These are phyloP conservation scores for Seiridium unicorne DNA, from an alignment of 2,329 filamentous ascomycete genomes.

Conservation along the genomic window DNA sequence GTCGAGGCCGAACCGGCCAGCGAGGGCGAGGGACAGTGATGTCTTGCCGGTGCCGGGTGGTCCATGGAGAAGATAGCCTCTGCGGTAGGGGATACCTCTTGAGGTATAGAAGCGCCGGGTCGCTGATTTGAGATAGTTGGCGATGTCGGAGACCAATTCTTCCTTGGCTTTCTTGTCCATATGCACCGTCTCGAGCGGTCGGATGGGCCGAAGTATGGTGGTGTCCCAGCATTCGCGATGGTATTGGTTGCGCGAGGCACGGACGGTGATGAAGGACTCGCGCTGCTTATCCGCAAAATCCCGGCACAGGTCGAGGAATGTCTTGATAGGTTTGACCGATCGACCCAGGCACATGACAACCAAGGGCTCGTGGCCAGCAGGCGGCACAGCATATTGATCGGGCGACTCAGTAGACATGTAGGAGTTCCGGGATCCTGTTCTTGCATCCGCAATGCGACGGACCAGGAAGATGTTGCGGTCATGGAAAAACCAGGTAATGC, in stretches of 20 bases:
- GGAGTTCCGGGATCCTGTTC: constrained; percentile 8
- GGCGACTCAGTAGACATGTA: constrained; percentile 17
- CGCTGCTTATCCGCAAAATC: constrained; percentile 32
- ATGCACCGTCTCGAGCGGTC: constrained; percentile 33
- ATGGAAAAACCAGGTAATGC: constrained; percentile 33
- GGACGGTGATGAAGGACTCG: constrained; percentile 33
- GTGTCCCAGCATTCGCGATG: constrained; percentile 31
- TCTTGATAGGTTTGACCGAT: constrained; percentile 28
- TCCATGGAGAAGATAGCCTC: constrained; percentile 71
- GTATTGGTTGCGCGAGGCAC: constrained; percentile 24
- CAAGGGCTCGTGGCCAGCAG: constrained; percentile 34
- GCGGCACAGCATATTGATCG: constrained; percentile 31
- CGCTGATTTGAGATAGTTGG: constrained; percentile 60
- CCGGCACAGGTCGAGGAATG: constrained; percentile 27
- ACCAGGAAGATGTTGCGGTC: constrained; percentile 33
- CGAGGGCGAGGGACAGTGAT: constrained; percentile 72
- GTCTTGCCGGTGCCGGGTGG: constrained; percentile 75
- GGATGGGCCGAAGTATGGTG: constrained; percentile 30
- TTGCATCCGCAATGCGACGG: constrained; percentile 24
- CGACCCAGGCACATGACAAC: constrained; percentile 37
- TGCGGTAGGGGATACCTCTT: constrained; percentile 70
- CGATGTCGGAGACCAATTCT: constrained; percentile 66
- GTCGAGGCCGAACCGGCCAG: constrained; percentile 69
- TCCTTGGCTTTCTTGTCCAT: constrained; percentile 48
- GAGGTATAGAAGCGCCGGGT: constrained; percentile 66